Conservation (phyloP, 1,284 basidiomycete genomes). For the Leccinum pachyderme region DNA sequence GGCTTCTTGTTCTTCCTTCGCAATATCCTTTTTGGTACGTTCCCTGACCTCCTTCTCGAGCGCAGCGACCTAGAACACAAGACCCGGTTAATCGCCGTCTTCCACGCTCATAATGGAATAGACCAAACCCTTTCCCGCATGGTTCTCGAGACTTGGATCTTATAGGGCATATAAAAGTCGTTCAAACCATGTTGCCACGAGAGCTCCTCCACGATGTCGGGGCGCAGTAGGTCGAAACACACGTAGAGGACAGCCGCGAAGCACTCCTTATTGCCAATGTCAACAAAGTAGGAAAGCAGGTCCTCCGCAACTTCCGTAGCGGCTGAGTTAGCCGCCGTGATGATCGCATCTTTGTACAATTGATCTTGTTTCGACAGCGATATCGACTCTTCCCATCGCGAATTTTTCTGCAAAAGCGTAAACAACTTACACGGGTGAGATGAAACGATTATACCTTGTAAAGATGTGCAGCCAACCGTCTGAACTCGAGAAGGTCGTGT, state of each 20-base stretch:
- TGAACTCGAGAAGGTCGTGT: conserved; percentile 94
- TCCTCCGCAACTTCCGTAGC: conserved; percentile 90
- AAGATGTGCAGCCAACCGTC: conserved; percentile 89
- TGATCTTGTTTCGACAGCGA: conserved; percentile 94
- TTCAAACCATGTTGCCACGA: conserved; percentile 94
- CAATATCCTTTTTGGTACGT: conserved; percentile 74
- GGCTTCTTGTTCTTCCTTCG: conserved; percentile 83
- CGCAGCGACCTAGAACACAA: conserved; percentile 51
- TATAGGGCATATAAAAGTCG: conserved; percentile 96
- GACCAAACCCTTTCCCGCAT: conserved; percentile 61
- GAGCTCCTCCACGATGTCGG: conserved; percentile 92
- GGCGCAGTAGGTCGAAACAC: conserved; percentile 90
- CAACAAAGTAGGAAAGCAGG: conserved; percentile 89
- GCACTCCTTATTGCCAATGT: conserved; percentile 98
- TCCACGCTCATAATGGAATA: not conserved
- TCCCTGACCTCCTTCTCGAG: conserved; percentile 86
- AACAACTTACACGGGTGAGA: conserved; percentile 1
- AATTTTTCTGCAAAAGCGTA: conserved; percentile 72
- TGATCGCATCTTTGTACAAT: conserved; percentile 93
- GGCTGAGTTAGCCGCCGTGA: conserved; percentile 85
- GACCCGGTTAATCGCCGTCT: conserved; percentile 13
- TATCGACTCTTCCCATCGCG: conserved; percentile 93
- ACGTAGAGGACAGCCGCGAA: conserved; percentile 89
- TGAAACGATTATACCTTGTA: conserved; percentile 68
- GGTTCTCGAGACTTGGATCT: conserved; percentile 82